Percentiles rank a stretch among this genome's conserved stretches.
Evolutionary conservation across 2,329 filamentous ascomycete genomes (phyloP).

Genomic region (Diaporthe humulicola): DNA sequence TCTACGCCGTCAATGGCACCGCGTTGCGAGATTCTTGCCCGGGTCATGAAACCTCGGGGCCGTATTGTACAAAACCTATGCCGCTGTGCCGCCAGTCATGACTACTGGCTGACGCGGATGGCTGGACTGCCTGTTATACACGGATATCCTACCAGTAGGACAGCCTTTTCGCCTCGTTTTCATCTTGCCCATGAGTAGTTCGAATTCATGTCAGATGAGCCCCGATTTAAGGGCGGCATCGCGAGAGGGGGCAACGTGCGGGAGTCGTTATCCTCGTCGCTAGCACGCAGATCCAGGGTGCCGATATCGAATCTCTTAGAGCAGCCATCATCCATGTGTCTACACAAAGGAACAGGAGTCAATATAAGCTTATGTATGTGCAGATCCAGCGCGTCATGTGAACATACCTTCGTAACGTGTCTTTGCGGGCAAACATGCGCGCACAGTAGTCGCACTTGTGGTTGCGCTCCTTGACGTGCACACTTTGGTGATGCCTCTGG

Average conservation of each 20-base stretch:
- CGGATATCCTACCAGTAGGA: slow-evolving; percentile 17
- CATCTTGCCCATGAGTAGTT: slow-evolving; percentile 24
- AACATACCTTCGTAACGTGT: slow-evolving; percentile 82
- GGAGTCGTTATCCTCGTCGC: slow-evolving; percentile 44
- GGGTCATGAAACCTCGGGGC: background rate
- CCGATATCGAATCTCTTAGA: slow-evolving; percentile 74
- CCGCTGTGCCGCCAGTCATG: background rate
- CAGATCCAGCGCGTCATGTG: background rate
- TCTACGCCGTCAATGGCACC: background rate
- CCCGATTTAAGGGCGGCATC: slow-evolving; percentile 45
- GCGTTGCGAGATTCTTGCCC: background rate
- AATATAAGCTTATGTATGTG: background rate
- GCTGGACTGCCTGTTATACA: background rate
- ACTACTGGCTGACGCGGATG: background rate
- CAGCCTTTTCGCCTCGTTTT: background rate
- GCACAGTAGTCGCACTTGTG: slow-evolving; percentile 79
- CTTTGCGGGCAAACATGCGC: slow-evolving; percentile 81
- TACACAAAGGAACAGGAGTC: slow-evolving; percentile 49
- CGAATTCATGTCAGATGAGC: background rate
- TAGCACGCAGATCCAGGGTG: slow-evolving; percentile 60
- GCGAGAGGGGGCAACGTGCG: slow-evolving; percentile 48
- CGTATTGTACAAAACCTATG: background rate
- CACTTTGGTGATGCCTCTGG: slow-evolving; percentile 71
- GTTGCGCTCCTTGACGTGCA: slow-evolving; percentile 81
- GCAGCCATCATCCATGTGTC: slow-evolving; percentile 84